Evolutionary conservation across 2,329 filamentous ascomycete genomes (phyloP), one percentile per base, ranked within the genome.

Genomic region (Penicillium sp.): DNA sequence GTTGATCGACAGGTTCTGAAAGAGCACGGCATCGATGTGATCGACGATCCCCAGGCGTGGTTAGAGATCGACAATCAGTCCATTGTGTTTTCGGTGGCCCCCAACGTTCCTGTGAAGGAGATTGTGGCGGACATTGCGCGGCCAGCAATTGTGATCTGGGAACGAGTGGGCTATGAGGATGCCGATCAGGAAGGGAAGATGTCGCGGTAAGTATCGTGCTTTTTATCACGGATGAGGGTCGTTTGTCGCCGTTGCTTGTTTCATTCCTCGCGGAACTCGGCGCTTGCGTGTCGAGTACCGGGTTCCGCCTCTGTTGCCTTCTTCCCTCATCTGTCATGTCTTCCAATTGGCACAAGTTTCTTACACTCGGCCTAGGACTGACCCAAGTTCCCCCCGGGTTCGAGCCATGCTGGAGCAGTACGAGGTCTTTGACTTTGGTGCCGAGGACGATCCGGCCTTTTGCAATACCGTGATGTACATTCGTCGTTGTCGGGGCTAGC

Each of bases 51-150:
- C 2, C 39, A 51, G 25, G 66, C 62, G 4, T 69, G 70, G 51
- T 56, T 69, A 3, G 62, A 68, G 49, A 46, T 71, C 7, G 62
- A 70, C 42, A 58, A 66, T 29, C 46, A 61, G 12, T 63, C 66
- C 2, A 40, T 70, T 5, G 61, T 71, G 8, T 52, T 71, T 47
- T 65, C 65, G 1, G 48, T 61, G 39, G 60, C 53, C n/a, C 43
- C 63, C 5, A 54, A 60, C 41, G 58, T 66, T 2, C 63, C 68
- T 3, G 55, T 67, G 9, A 66, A 64, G 42, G 65, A 71, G 49
- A 67, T 70, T 26, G 56, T 73, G 32, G 58, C 66, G 9, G 68
- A 72, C 48, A 51, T 69, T 47, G 60, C 66, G 40, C 60, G 63
- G 12, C 67, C 67, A 5, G 58, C 48, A 1, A 43, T 58, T 4